Conservation (phyloP, 2,329 filamentous ascomycete genomes). For the Waltergamsia citrina region DNA sequence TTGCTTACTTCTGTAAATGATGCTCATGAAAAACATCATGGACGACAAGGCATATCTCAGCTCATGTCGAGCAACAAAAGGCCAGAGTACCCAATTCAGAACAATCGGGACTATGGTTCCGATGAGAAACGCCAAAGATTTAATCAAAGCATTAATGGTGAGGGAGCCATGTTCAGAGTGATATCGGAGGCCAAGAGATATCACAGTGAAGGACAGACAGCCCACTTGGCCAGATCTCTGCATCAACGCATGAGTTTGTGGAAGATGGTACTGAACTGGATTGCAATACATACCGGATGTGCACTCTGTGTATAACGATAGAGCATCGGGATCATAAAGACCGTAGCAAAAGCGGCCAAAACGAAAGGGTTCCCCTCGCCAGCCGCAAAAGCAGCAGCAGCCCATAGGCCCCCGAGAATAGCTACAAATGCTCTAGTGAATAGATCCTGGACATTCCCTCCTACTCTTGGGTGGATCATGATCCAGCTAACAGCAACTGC, state of each 20-base stretch:
- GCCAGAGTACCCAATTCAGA: constrained; percentile 52
- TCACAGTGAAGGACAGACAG: constrained; percentile 45
- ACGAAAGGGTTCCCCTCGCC: constrained; percentile 43
- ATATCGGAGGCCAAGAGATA: constrained; percentile 34
- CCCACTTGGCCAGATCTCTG: constrained; percentile 47
- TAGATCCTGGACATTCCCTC: constrained; percentile 49
- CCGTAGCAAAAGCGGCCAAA: constrained; percentile 41
- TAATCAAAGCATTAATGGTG: constrained; percentile 31
- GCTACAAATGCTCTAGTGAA: constrained; percentile 38
- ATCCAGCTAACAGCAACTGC: constrained; percentile 47
- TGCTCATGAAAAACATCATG: constrained; percentile 48
- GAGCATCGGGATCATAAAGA: constrained; percentile 52
- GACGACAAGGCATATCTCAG: constrained; percentile 43
- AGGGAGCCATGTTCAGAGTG: constrained; percentile 20
- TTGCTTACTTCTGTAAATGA: constrained; percentile 41
- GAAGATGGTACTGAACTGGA: not conserved
- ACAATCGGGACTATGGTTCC: constrained; percentile 43
- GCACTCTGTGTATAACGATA: constrained; percentile 45
- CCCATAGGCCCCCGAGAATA: constrained; percentile 44
- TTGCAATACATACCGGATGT: constrained; percentile 33
- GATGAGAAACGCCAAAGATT: constrained; percentile 40
- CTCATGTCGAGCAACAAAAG: constrained; percentile 50
- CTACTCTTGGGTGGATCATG: constrained; percentile 39
- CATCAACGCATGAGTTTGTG: constrained; percentile 7
- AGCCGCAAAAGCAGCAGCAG: constrained; percentile 39